Evolutionary conservation across 768 basidiomycete species (phyloP).

Genomic region (Gelatoporia subvermispora): DNA sequence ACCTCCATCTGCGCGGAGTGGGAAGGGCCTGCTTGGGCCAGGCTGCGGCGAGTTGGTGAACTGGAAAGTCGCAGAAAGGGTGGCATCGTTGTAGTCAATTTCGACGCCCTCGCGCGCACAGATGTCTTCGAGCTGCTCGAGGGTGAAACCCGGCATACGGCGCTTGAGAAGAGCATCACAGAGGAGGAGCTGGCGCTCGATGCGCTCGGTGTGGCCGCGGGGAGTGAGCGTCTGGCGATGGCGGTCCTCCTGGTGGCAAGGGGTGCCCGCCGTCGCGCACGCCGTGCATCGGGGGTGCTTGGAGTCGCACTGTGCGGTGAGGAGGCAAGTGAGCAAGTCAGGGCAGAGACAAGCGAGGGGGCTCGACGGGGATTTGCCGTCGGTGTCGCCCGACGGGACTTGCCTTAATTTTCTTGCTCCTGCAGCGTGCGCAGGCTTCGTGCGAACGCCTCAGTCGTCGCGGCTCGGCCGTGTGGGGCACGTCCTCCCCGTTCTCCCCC

Average conservation of each 20-base stretch:
- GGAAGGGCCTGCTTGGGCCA: slow-evolving; percentile 19
- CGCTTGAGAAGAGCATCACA: slow-evolving; percentile 77
- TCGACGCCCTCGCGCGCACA: slow-evolving; percentile 67
- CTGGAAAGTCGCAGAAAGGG: slow-evolving; percentile 23
- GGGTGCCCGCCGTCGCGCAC: slow-evolving; percentile 72
- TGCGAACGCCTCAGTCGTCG: slow-evolving; percentile 82
- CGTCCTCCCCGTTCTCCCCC: slow-evolving; percentile 49
- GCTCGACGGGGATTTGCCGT: slow-evolving; percentile 71
- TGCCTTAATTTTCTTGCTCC: slow-evolving; percentile 93
- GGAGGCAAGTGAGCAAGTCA: slow-evolving; percentile 16
- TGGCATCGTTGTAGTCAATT: slow-evolving; percentile 17
- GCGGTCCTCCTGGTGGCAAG: slow-evolving; percentile 84
- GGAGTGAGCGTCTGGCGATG: slow-evolving; percentile 85
- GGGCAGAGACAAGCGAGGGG: slow-evolving; percentile 27
- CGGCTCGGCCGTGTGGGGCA: slow-evolving; percentile 57
- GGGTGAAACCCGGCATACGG: slow-evolving; percentile 60
- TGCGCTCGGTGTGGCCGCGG: slow-evolving; percentile 74
- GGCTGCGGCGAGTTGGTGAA: slow-evolving; percentile 14
- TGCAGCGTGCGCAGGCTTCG: slow-evolving; percentile 89
- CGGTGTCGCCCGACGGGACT: slow-evolving; percentile 55
- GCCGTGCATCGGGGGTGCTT: slow-evolving; percentile 86
- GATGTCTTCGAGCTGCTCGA: slow-evolving; percentile 62
- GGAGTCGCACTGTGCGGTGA: slow-evolving; percentile 69
- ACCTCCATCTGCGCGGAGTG: slow-evolving; percentile 15
- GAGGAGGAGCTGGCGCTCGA: slow-evolving; percentile 76